Percentiles rank a stretch among this genome's conserved stretches.
These are phyloP conservation scores for Tillandsia fasciculata DNA, from an alignment of 176 grass and related monocot species.

Conservation along the genomic window DNA sequence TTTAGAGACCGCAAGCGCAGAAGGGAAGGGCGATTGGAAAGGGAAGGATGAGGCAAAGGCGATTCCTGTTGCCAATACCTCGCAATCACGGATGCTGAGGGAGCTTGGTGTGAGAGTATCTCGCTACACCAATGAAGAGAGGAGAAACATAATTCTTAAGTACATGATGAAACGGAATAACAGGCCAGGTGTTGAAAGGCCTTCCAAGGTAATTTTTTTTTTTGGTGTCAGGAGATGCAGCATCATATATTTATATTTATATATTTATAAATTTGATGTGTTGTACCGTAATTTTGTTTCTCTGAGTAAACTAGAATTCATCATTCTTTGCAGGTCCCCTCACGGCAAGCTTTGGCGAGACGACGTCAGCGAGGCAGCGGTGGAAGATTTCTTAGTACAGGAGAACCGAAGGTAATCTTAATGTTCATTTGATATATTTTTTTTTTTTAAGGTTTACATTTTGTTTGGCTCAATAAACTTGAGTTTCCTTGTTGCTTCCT, in stretches of 20 bases:
- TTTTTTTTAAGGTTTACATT: conserved; percentile 10
- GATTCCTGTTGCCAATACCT: conserved; percentile 14
- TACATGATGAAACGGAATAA: conserved; percentile 59
- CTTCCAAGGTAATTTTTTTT: conserved; percentile 38
- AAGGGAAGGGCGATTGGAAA: conserved; percentile 10
- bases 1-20: neutral
- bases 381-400: conserved; percentile 52
- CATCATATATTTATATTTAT: too few species aligned
- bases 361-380: conserved; percentile 53
- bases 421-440: neutral
- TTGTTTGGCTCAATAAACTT: neutral
- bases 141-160: conserved; percentile 63
- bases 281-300: neutral
- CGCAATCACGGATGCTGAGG: conserved; percentile 25
- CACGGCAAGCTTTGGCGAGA: conserved; percentile 56
- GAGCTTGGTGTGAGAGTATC: conserved; percentile 37
- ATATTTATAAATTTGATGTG: neutral
- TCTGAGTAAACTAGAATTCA: neutral
- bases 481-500: conserved; percentile 21
- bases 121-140: conserved; percentile 48
- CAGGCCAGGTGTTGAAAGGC: conserved; percentile 35
- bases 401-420: conserved; percentile 36
- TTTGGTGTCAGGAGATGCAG: neutral
- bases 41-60: conserved; percentile 15
- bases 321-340: conserved; percentile 44